Percentiles rank a stretch among this genome's conserved stretches.
Evolutionary conservation across 2,329 filamentous ascomycete genomes (phyloP).

Genomic region (Aspergillus transmontanensis): DNA sequence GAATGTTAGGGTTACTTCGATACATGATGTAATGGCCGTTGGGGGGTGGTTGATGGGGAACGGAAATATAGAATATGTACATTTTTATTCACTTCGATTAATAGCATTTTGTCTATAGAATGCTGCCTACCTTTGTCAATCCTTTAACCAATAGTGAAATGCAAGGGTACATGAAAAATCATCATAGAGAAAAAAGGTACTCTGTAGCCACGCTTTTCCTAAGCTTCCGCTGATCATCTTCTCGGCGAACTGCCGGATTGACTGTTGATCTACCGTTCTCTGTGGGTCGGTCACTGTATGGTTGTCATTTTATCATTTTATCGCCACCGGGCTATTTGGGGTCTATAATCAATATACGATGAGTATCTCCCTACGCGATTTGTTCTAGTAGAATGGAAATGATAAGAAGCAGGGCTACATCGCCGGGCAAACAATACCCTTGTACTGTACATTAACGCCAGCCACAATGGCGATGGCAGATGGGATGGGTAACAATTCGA

Average conservation of each 20-base stretch:
- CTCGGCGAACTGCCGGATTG: slow-evolving; percentile 1
- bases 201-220: background rate
- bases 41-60: background rate
- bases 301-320: background rate
- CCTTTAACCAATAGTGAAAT: background rate
- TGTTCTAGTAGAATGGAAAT: background rate
- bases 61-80: background rate
- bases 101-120: background rate
- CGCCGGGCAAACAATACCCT: background rate
- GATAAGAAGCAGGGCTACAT: background rate
- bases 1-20: background rate
- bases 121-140: background rate
- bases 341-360: background rate
- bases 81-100: background rate
- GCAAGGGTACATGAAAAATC: too few relatives aligned
- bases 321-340: background rate
- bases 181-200: too few relatives aligned
- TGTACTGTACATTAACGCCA: too few relatives aligned
- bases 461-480: background rate
- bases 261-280: background rate
- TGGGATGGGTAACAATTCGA: background rate
- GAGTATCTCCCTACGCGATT: background rate
- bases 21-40: background rate
- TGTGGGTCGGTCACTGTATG: background rate
- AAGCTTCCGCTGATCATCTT: background rate